These are phyloP conservation scores for Penicillium atrosanguineum DNA, from an alignment of 495 filamentous ascomycete species.

Conservation along the genomic window DNA sequence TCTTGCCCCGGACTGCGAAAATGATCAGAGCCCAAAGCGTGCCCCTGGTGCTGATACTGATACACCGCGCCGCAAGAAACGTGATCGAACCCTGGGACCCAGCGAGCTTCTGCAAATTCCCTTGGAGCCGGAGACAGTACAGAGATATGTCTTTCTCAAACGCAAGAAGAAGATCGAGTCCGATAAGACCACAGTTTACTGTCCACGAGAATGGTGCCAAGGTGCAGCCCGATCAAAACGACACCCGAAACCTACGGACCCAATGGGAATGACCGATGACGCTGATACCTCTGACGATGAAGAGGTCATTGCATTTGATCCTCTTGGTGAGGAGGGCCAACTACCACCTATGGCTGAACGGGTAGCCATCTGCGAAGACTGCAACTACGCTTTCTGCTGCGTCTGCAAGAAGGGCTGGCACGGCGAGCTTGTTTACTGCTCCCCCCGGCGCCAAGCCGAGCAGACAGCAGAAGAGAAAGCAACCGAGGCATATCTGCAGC, in stretches of 20 bases:
- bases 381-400: constrained; percentile 86
- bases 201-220: constrained; percentile 90
- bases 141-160: constrained; percentile 84
- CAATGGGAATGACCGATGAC: constrained; percentile 50
- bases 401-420: constrained; percentile 81
- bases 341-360: constrained; percentile 53
- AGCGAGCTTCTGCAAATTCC: constrained; percentile 88
- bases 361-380: constrained; percentile 83
- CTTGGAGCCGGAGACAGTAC: constrained; percentile 66
- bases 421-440: constrained; percentile 69
- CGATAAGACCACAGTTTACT: constrained; percentile 91
- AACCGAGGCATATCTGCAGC: constrained; percentile 72
- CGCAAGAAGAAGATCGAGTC: constrained; percentile 88
- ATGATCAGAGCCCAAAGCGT: constrained; percentile 39
- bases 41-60: constrained; percentile 13
- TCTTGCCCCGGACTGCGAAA: constrained; percentile 71
- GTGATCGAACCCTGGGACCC: constrained; percentile 69
- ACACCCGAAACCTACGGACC: constrained; percentile 63
- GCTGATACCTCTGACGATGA: constrained; percentile 49
- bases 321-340: constrained; percentile 34
- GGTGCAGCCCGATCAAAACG: constrained; percentile 80
- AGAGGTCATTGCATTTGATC: constrained; percentile 30
- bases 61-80: constrained; percentile 39
- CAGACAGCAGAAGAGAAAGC: constrained; percentile 81
- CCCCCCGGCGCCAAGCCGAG: constrained; percentile 58